phyloP scores from a whole-genome alignment of 208 protist species.

The Crithidia bombi region DNA sequence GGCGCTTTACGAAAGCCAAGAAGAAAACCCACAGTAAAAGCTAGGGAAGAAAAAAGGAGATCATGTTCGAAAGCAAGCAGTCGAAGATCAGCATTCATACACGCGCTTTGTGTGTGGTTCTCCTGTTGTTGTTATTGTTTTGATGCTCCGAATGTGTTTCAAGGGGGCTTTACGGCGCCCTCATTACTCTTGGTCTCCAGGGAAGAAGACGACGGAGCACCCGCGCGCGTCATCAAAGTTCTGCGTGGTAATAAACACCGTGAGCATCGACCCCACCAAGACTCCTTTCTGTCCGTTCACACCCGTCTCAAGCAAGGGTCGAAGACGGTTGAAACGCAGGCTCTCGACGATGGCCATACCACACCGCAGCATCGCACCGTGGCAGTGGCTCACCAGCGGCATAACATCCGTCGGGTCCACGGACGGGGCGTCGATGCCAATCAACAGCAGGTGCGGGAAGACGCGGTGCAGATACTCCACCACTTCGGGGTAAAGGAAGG shows the following conservation, averaged over 20 bases:
- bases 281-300: constrained; percentile 13
- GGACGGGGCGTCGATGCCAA: constrained; percentile 75
- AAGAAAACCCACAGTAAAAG: constrained; percentile 15
- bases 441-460: constrained; percentile 65
- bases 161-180: background rate
- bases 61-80: constrained; percentile 16
- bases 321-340: constrained; percentile 44
- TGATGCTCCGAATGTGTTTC: too few species aligned
- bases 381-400: constrained; percentile 48
- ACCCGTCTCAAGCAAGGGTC: constrained; percentile 24
- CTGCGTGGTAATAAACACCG: constrained; percentile 51
- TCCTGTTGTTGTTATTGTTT: too few species aligned
- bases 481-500: constrained; percentile 49
- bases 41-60: constrained; percentile 9
- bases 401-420: constrained; percentile 49
- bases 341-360: constrained; percentile 83
- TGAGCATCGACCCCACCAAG: constrained; percentile 48
- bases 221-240: constrained; percentile 59
- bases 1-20: background rate
- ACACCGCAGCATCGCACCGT: constrained; percentile 49
- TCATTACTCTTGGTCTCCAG: constrained; percentile 13
- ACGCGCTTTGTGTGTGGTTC: too few species aligned
- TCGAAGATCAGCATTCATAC: too few species aligned
- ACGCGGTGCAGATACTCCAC: constrained; percentile 45
- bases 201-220: constrained; percentile 72